Base-by-base conservation (phyloP, 1,284 basidiomycete genomes). In the Sphagnurus paluster region DNA sequence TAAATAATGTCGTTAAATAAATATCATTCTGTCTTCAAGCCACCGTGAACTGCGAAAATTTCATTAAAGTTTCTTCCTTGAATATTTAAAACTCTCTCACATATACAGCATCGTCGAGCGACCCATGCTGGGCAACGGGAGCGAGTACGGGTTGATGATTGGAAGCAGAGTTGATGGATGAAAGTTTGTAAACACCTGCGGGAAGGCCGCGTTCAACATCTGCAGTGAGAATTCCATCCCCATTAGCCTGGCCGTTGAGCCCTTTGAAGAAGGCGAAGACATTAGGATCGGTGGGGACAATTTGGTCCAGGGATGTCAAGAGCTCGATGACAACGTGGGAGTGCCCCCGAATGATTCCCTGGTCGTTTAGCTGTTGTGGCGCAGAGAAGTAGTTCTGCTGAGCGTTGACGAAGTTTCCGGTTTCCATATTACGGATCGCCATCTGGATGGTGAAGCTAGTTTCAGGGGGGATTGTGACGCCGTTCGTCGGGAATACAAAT, bases 181-280 rank as follows among this genome's bases (percentile, higher is more conserved):
- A 75, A 29, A 84, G 55, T 45, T 76, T 71, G 69, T 88, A 88
- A 13, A 67, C 65, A 29, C 81, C 81, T 37, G 73, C 73, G 11
- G 78, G 74, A 11, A 87, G 66, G 38, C 82, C 82, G n/a, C 65
- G 67, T 1, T 72, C 64, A 25, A 87, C 79, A 33, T 69, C 69
- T 16, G 74, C 74, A 25, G 71, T 70, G n/a, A 82, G 65, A 2
- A 78, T 58, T 13, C 79, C 78, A 35, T 25, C 25, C 11, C 72
- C 72, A 44, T 58, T 53, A 11, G 75, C 80, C 7, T 67, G 57
- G 23, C 62, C 69, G 60, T 82, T 76, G 39, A 81, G 56, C 49
- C 79, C 78, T 68, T 84, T 82, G 80, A 88, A 87, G 67, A 87
- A 85, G 8, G 70, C 75, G 56, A 82, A 82, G 34, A 63, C 62